Base-by-base conservation (phyloP, 208 protist genomes). In the Naegleria gruberi region DNA sequence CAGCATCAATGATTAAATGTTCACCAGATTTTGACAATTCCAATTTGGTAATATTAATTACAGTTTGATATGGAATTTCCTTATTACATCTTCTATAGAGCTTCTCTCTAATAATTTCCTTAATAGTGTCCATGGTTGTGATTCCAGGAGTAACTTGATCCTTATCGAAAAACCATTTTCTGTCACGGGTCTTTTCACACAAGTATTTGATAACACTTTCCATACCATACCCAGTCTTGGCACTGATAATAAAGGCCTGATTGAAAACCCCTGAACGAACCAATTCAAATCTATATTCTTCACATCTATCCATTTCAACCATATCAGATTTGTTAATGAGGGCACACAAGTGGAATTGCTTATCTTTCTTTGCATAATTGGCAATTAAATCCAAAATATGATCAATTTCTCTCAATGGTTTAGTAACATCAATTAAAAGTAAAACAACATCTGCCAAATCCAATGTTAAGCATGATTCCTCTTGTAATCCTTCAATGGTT, bases 341-440 rank as follows among this genome's bases (percentile, higher is more conserved):
- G 5, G 17, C 34, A 84, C 30, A 17, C n/a, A 84, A 42, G n/a
- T 30, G 12, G 30, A 34, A 26, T 84, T 84, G 23, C 44, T 84
- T 84, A 19, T 42, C 17, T 23, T 45, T 46, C 30, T 45, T 84
- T 7, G 74, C 74, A 82, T 82, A 43, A 19, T 82, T 82, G 2
- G 74, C 19, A 37, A 86, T 12, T 47, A 37, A 51, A n/a, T 86
- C 82, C 51, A 86, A 86, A 19, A 88, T 43, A 65, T 84, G 82
- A 81, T 84, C 45, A 0, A 90, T 41, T 5, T 90, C 26, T 10
- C 42, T 5, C 5, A 81, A 43, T 73, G 46, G 51, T 65, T 81
- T 90, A 44, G 45, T 87, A 26, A 44, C 46, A 90, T 90, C 88
- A 44, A 90, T 26, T 5, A 90, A 40, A 7, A 90, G n/a, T 43